These are phyloP conservation scores for Pisolithus sp. DNA, from an alignment of 768 basidiomycete genomes.

Conservation along the genomic window DNA sequence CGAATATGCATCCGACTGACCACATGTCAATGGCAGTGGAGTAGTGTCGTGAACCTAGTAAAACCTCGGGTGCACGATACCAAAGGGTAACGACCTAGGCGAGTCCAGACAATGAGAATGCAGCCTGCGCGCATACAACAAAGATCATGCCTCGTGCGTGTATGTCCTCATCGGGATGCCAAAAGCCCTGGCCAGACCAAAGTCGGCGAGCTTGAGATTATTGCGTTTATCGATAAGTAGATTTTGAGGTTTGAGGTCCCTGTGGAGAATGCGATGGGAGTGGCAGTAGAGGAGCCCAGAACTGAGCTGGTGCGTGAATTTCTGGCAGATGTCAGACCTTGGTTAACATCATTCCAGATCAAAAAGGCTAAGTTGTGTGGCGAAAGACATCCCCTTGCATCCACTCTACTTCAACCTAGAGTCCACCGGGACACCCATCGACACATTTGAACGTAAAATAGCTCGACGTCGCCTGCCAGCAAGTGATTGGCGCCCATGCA, in stretches of 20 bases:
- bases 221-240: slow-evolving; percentile 83
- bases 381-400: background rate
- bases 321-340: slow-evolving; percentile 43
- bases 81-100: slow-evolving; percentile 93
- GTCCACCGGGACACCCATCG: background rate
- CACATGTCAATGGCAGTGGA: slow-evolving; percentile 99
- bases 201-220: slow-evolving; percentile 94
- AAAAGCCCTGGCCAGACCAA: slow-evolving; percentile 93
- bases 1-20: slow-evolving; percentile 99
- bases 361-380: background rate
- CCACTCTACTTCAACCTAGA: background rate
- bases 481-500: slow-evolving; percentile 7
- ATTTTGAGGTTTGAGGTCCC: slow-evolving; percentile 96
- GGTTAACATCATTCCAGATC: slow-evolving; percentile 4
- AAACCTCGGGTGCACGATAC: slow-evolving; percentile 97
- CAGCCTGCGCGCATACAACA: background rate
- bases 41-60: slow-evolving; percentile 94
- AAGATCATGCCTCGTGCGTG: slow-evolving; percentile 79
- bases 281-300: slow-evolving; percentile 93
- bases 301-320: slow-evolving; percentile 92
- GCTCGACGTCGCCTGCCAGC: background rate
- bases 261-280: slow-evolving; percentile 91
- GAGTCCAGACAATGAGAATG: slow-evolving; percentile 7
- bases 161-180: slow-evolving; percentile 99
- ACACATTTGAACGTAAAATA: background rate